Percentiles rank a stretch among this genome's conserved stretches.
Evolutionary conservation across 2,329 filamentous ascomycete species (phyloP).

Genomic region (Stagonosporopsis chrysanthemi): DNA sequence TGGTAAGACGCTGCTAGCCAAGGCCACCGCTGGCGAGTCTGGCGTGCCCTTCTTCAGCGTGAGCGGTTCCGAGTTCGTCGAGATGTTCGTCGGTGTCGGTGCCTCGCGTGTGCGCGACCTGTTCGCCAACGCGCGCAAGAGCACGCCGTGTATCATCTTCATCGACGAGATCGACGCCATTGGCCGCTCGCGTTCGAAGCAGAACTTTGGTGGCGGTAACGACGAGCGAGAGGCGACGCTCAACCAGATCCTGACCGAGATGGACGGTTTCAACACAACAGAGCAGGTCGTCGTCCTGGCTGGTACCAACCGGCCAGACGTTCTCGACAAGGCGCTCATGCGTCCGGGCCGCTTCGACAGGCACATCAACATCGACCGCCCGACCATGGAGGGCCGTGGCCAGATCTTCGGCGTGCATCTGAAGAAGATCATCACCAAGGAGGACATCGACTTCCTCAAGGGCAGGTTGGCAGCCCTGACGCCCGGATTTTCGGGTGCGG

Average conservation of each 20-base stretch:
- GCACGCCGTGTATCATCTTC: constrained; percentile 98
- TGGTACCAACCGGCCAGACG: constrained; percentile 93
- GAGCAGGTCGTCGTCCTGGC: constrained; percentile 97
- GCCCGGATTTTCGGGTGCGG: constrained; percentile 94
- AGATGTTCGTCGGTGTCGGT: constrained; percentile 99
- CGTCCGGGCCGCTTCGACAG: constrained; percentile 95
- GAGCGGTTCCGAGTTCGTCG: constrained; percentile 97
- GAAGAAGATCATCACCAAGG: constrained; percentile 90
- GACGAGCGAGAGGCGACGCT: constrained; percentile 96
- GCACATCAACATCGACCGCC: constrained; percentile 92
- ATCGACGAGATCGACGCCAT: constrained; percentile 99
- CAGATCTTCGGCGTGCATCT: constrained; percentile 97
- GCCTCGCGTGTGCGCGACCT: constrained; percentile 93
- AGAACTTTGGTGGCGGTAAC: constrained; percentile 86
- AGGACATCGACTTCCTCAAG: constrained; percentile 85
- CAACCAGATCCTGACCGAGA: constrained; percentile 98
- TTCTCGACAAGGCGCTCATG: constrained; percentile 95
- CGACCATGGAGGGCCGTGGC: constrained; percentile 94
- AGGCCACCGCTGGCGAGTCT: constrained; percentile 96
- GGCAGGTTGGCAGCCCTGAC: constrained; percentile 91
- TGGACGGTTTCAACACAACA: constrained; percentile 98
- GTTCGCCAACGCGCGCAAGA: constrained; percentile 93
- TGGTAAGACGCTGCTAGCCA: constrained; percentile 95
- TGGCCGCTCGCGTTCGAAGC: constrained; percentile 85
- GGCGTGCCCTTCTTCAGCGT: constrained; percentile 98